These are phyloP conservation scores for Moniliella sp. DNA, from an alignment of 1,284 basidiomycete genomes.

Conservation along the genomic window DNA sequence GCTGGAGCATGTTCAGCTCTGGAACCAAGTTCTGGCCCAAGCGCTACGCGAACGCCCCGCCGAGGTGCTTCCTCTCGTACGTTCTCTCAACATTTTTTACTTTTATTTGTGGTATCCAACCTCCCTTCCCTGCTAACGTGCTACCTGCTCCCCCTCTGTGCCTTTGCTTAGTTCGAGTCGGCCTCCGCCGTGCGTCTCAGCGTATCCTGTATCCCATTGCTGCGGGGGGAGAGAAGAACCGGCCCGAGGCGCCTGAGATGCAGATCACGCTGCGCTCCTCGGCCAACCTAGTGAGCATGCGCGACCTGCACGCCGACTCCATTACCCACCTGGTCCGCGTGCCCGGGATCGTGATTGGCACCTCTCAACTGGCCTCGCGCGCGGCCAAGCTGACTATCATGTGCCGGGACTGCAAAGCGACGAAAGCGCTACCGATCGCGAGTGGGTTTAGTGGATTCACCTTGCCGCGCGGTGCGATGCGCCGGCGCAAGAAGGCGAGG, in stretches of 20 bases:
- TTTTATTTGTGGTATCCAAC: no score
- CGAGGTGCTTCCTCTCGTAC: slow-evolving; percentile 67
- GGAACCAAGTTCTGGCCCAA: slow-evolving; percentile 79
- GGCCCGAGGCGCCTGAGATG: slow-evolving; percentile 44
- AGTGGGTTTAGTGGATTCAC: slow-evolving; percentile 62
- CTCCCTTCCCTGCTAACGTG: not conserved
- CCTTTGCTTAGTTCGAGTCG: slow-evolving; percentile 26
- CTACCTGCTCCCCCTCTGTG: not conserved
- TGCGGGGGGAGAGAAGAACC: slow-evolving; percentile 7
- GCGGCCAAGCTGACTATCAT: slow-evolving; percentile 77
- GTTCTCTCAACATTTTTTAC: slow-evolving; percentile 9
- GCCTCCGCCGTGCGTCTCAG: slow-evolving; percentile 24
- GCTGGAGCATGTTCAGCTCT: slow-evolving; percentile 67
- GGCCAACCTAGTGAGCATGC: slow-evolving; percentile 68
- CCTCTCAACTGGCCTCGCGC: slow-evolving; percentile 74
- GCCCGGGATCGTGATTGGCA: slow-evolving; percentile 92
- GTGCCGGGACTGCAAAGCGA: slow-evolving; percentile 68
- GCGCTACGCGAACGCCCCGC: slow-evolving; percentile 67
- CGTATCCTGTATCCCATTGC: slow-evolving; percentile 26
- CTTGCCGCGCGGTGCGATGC: slow-evolving; percentile 26
- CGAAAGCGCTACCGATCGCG: slow-evolving; percentile 47
- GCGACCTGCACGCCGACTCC: slow-evolving; percentile 59
- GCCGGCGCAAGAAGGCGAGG: slow-evolving; percentile 44
- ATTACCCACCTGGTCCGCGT: slow-evolving; percentile 88
- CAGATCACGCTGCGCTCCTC: slow-evolving; percentile 73